A percentile compares a stretch with the other conserved stretches of the same genome.
These are phyloP conservation scores for Xylaria flabelliformis DNA, from an alignment of 495 filamentous ascomycete species.

Conservation along the genomic window DNA sequence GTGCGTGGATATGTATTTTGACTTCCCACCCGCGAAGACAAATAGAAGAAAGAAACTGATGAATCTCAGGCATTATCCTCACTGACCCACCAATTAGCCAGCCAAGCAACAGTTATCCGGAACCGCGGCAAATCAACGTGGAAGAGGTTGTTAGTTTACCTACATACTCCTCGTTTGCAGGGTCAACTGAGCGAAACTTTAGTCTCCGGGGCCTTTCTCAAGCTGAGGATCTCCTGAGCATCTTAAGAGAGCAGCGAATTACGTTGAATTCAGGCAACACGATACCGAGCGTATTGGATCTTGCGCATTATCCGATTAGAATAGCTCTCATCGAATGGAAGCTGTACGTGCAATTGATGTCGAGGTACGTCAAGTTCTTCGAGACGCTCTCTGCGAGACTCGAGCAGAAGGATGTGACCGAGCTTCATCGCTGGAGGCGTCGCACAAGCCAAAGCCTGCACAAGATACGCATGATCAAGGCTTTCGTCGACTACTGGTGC, in stretches of 20 bases:
- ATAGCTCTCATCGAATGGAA: not conserved
- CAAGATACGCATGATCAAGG: not conserved
- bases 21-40: not conserved
- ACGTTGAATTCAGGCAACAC: not conserved
- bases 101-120: not conserved
- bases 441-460: conserved; percentile 2
- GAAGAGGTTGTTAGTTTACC: not conserved
- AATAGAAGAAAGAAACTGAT: not conserved
- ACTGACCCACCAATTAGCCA: not conserved
- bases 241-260: not conserved
- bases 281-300: not conserved
- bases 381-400: not conserved
- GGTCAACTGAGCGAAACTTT: not conserved
- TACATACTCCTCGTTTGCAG: not conserved
- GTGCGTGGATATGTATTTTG: not conserved
- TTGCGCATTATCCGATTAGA: not conserved
- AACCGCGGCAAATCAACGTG: not conserved
- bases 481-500: not conserved
- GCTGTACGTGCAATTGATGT: not conserved
- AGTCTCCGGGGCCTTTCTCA: not conserved
- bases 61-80: not conserved
- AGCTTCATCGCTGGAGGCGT: conserved; percentile 2
- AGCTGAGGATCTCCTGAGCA: not conserved
- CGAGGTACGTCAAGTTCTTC: conserved; percentile 1
- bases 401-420: not conserved